These are phyloP conservation scores for Naematelia aurantialba DNA, from an alignment of 768 basidiomycete species.

Conservation along the genomic window DNA sequence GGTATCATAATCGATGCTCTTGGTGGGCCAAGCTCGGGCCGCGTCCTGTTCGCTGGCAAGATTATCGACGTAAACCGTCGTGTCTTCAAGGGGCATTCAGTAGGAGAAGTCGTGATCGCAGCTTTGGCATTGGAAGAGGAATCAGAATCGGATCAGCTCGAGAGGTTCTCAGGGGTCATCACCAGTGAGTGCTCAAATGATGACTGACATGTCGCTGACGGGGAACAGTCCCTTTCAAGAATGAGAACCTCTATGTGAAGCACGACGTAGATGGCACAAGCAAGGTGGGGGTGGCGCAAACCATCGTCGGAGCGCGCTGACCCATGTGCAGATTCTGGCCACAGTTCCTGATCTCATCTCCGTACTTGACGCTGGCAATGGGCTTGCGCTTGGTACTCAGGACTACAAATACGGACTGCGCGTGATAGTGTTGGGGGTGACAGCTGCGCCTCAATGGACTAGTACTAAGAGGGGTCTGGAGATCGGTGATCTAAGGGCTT, in stretches of 20 bases:
- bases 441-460: constrained; percentile 60
- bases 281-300: constrained; percentile 20
- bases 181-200: constrained; percentile 29
- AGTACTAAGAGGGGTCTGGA: constrained; percentile 56
- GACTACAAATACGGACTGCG: constrained; percentile 62
- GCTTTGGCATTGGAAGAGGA: too few relatives aligned
- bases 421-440: constrained; percentile 57
- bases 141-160: too few relatives aligned
- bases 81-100: constrained; percentile 47
- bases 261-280: constrained; percentile 14
- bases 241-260: constrained; percentile 24
- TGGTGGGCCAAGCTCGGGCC: constrained; percentile 14
- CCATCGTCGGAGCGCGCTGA: too few relatives aligned
- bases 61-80: constrained; percentile 57
- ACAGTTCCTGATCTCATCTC: constrained; percentile 65
- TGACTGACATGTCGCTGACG: background rate
- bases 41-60: constrained; percentile 60
- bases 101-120: constrained; percentile 38
- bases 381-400: constrained; percentile 60
- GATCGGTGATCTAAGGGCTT: constrained; percentile 59
- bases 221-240: constrained; percentile 28
- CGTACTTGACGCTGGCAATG: constrained; percentile 62
- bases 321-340: constrained; percentile 46
- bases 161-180: constrained; percentile 20
- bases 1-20: constrained; percentile 52